phyloP scores from a whole-genome alignment of 1,139 yeast species.

The Pichia inconspicua region DNA sequence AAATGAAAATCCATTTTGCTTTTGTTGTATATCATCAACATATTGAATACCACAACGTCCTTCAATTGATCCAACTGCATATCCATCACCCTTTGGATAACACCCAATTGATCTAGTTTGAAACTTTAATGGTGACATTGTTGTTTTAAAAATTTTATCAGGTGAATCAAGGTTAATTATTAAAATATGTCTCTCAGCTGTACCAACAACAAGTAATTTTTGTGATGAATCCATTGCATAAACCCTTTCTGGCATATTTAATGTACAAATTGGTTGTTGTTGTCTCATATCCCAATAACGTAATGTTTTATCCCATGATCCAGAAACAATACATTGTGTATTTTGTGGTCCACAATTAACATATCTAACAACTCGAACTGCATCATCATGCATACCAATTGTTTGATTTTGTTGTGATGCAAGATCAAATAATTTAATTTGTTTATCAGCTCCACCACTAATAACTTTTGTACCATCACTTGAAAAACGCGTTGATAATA shows the following conservation, averaged over 20 bases:
- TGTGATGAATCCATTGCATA: constrained; percentile 83
- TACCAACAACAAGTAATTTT: constrained; percentile 79
- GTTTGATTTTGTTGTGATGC: constrained; percentile 76
- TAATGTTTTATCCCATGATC: constrained; percentile 95
- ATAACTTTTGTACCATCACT: constrained; percentile 80
- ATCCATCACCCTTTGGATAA: constrained; percentile 85
- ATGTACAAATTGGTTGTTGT: constrained; percentile 75
- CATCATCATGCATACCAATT: constrained; percentile 78
- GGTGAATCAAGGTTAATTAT: constrained; percentile 80
- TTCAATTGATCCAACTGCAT: constrained; percentile 87
- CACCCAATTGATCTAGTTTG: constrained; percentile 82
- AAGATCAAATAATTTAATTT: constrained; percentile 76
- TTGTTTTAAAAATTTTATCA: constrained; percentile 66
- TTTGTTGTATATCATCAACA: constrained; percentile 74
- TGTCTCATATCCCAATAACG: constrained; percentile 91
- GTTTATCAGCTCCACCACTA: constrained; percentile 91
- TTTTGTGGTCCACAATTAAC: constrained; percentile 79
- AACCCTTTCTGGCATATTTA: constrained; percentile 82
- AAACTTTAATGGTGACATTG: constrained; percentile 79
- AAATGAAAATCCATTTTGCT: constrained; percentile 73
- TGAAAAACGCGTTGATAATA: constrained; percentile 74
- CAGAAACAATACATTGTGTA: constrained; percentile 80
- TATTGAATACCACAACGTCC: constrained; percentile 97
- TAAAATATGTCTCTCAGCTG: constrained; percentile 81
- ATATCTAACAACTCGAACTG: constrained; percentile 67